phyloP scores from a whole-genome alignment of 768 basidiomycete genomes.

The Chalciporus pseudorubinellus region DNA sequence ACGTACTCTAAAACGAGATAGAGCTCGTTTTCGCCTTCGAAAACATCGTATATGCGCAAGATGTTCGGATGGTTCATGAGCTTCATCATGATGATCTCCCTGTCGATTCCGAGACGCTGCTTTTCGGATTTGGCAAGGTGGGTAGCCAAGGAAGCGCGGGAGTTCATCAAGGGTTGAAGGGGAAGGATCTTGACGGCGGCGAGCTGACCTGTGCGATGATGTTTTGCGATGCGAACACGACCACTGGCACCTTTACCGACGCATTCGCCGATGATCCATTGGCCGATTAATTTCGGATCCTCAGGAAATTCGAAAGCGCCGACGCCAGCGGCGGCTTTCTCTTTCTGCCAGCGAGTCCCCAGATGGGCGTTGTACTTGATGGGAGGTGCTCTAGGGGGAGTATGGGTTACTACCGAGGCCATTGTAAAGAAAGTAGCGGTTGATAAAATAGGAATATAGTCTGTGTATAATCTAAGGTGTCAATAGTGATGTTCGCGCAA shows the following conservation, averaged over 20 bases:
- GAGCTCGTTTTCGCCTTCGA: constrained; percentile 87
- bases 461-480: constrained; percentile 6
- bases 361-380: constrained; percentile 65
- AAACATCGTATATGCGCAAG: constrained; percentile 93
- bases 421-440: constrained; percentile 10
- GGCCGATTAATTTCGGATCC: constrained; percentile 84
- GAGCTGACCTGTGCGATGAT: constrained; percentile 81
- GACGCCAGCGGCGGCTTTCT: constrained; percentile 76
- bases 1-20: constrained; percentile 95
- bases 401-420: constrained; percentile 37
- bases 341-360: constrained; percentile 85
- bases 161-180: constrained; percentile 70
- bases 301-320: constrained; percentile 77
- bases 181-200: constrained; percentile 97
- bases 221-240: constrained; percentile 91
- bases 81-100: constrained; percentile 99
- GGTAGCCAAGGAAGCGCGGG: constrained; percentile 64
- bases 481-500: constrained; percentile 15
- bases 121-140: constrained; percentile 75
- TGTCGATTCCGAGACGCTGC: constrained; percentile 81
- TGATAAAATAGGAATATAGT: constrained; percentile 12
- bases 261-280: constrained; percentile 92
- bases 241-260: constrained; percentile 94
- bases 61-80: constrained; percentile 98
- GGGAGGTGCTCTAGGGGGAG: constrained; percentile 70